phyloP scores from a whole-genome alignment of 1,139 yeast species.

The Geotrichum restrictum region DNA sequence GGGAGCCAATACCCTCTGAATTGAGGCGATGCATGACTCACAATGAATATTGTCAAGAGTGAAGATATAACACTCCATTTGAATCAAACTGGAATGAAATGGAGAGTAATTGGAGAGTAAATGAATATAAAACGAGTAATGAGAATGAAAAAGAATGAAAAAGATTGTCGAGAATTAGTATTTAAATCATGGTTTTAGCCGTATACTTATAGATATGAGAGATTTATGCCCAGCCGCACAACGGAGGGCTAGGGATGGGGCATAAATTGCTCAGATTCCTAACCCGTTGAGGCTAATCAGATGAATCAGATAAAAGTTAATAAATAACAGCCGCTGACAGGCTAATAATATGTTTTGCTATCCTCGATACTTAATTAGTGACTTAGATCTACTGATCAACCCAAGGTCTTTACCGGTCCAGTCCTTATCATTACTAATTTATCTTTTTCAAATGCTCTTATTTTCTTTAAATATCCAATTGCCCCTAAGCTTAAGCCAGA shows the following conservation, averaged over 20 bases:
- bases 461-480: too few relatives aligned
- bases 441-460: neutral
- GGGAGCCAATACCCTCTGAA: conserved; percentile 10
- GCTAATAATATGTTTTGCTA: neutral
- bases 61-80: conserved; percentile 17
- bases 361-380: too few relatives aligned
- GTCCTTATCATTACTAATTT: too few relatives aligned
- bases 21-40: conserved; percentile 16
- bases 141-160: neutral
- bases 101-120: neutral
- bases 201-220: too few relatives aligned
- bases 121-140: neutral
- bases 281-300: neutral
- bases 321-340: neutral
- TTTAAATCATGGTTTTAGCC: too few relatives aligned
- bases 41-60: conserved; percentile 21
- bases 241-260: neutral
- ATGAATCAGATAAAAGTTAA: neutral
- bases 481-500: conserved; percentile 47
- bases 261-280: neutral
- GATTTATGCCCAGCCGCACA: too few relatives aligned
- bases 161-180: too few relatives aligned
- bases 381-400: too few relatives aligned
- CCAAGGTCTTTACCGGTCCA: too few relatives aligned
- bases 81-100: neutral